Evolutionary conservation across 495 filamentous ascomycete species (phyloP).

Genomic region (Penicillium riverlandense): DNA sequence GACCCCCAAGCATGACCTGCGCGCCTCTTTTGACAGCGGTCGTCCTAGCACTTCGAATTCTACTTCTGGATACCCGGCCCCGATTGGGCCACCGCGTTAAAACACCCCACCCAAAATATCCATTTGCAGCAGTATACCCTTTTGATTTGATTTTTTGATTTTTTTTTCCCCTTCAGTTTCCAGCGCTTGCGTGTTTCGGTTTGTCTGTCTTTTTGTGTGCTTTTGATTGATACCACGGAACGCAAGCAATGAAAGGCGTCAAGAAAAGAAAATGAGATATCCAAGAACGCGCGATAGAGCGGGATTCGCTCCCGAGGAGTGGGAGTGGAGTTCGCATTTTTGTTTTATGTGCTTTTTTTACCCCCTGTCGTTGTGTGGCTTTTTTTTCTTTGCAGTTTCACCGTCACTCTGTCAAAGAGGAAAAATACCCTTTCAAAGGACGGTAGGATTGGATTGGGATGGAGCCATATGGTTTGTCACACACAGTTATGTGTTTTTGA

Average conservation of each 20-base stretch:
- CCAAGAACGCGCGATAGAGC: slow-evolving; percentile 25
- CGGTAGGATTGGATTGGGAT: no score
- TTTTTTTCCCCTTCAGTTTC: slow-evolving; percentile 7
- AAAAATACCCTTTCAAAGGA: no score
- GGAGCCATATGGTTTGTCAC: no score
- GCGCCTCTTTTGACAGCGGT: slow-evolving; percentile 81
- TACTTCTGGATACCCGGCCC: slow-evolving; percentile 89
- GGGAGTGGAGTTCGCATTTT: not conserved
- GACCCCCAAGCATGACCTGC: slow-evolving; percentile 72
- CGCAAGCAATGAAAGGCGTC: slow-evolving; percentile 26
- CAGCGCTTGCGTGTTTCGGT: slow-evolving; percentile 18
- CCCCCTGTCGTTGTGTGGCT: not conserved
- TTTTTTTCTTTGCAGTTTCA: no score
- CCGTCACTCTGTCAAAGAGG: no score
- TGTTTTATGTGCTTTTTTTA: not conserved
- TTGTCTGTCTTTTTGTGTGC: slow-evolving; percentile 17
- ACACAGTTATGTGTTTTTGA: no score
- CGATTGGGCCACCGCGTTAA: slow-evolving; percentile 80
- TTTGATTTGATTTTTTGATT: slow-evolving; percentile 35
- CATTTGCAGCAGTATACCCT: slow-evolving; percentile 56
- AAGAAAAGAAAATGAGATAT: slow-evolving; percentile 30
- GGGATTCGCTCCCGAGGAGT: not conserved
- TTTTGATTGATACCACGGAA: slow-evolving; percentile 39
- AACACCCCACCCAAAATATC: slow-evolving; percentile 34
- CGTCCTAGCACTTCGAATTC: slow-evolving; percentile 91